Evolutionary conservation across 352 stramenopile species (phyloP), one percentile per base, ranked within the genome.

Genomic region (Globisporangium carolinianum): DNA sequence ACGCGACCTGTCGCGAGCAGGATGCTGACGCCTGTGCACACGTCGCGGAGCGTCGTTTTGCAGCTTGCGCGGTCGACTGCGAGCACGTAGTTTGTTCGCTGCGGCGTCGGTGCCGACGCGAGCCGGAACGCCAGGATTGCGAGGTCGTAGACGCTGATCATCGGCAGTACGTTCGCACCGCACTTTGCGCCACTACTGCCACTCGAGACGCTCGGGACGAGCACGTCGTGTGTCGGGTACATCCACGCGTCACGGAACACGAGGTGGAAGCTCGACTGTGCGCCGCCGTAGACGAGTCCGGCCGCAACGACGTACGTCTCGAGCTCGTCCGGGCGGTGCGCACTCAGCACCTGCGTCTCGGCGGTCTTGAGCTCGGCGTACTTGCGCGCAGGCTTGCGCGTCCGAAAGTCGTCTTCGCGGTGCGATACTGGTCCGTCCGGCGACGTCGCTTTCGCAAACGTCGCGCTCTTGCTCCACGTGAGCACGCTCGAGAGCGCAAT

Each of bases 141-240:
- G n/a, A 93, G 56, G 55, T 96, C 87, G 59, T 83, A 88, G 10
- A 96, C 71, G 57, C 83, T 87, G 58, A 96, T 85, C 71, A 87
- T 94, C 17, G 87, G 87, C 39, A 96, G 47, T 43, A 90, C 24
- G 56, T 96, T 93, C 8, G 69, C 66, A 12, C 79, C 79, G 46
- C 64, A 61, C 55, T 55, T 62, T 2, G 60, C 65, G n/a, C n/a
- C n/a, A n/a, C n/a, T n/a, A 37, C 47, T 57, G 15, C 60, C 53
- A 4, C 83, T 76, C 8, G 66, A 55, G 32, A 89, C 51, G 46
- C 76, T 86, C 9, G 82, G 81, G 5, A 94, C 77, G 6, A 91
- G 55, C 18, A 91, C 45, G 3, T 81, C 69, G 1, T 55, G 57
- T 36, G 76, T 63, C 3, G 83, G 76, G 56, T 86, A 57, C 72